Percentiles rank a stretch among this genome's conserved stretches.
Conservation (phyloP, 345 rosid genomes). For the Carallia pectinifolia region DNA sequence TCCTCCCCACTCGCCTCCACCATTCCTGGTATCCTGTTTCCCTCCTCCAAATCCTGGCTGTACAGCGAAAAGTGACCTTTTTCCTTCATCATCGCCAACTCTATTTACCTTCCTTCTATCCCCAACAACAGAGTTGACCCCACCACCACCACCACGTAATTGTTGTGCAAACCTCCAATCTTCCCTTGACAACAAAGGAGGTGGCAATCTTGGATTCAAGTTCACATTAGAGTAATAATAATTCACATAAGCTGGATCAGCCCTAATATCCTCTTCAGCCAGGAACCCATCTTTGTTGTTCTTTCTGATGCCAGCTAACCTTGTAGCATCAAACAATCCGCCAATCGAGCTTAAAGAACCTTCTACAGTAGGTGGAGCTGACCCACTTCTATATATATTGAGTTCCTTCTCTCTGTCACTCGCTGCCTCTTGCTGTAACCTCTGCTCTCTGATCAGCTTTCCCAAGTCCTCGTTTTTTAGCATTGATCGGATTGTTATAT, state of each 20-base stretch:
- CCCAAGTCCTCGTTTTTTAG: conserved; percentile 49
- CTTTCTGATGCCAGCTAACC: conserved; percentile 25
- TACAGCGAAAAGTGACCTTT: conserved; percentile 56
- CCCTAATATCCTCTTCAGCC: conserved; percentile 73
- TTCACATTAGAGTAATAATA: conserved; percentile 75
- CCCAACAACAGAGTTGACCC: conserved; percentile 47
- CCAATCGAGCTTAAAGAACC: conserved; percentile 74
- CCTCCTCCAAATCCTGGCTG: conserved; percentile 71
- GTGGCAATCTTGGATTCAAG: conserved; percentile 88
- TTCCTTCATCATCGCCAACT: conserved; percentile 30
- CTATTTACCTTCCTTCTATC: conserved; percentile 55
- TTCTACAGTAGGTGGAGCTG: conserved; percentile 93
- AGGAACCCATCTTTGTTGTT: conserved; percentile 39
- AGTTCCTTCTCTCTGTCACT: conserved; percentile 70
- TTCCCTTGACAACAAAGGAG: conserved; percentile 79
- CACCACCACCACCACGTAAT: conserved; percentile 41
- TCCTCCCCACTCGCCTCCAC: conserved; percentile 72
- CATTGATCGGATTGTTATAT: conserved; percentile 51
- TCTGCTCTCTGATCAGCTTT: conserved; percentile 51
- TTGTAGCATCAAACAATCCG: conserved; percentile 49
- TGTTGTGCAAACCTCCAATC: conserved; percentile 77
- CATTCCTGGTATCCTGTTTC: conserved; percentile 39
- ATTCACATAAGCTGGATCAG: conserved; percentile 71
- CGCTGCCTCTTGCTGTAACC: conserved; percentile 33
- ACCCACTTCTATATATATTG: conserved; percentile 74